Evolutionary conservation across 257 asterid genomes (phyloP), one percentile per base, ranked within the genome.

Genomic region (Orobanche coerulescens): DNA sequence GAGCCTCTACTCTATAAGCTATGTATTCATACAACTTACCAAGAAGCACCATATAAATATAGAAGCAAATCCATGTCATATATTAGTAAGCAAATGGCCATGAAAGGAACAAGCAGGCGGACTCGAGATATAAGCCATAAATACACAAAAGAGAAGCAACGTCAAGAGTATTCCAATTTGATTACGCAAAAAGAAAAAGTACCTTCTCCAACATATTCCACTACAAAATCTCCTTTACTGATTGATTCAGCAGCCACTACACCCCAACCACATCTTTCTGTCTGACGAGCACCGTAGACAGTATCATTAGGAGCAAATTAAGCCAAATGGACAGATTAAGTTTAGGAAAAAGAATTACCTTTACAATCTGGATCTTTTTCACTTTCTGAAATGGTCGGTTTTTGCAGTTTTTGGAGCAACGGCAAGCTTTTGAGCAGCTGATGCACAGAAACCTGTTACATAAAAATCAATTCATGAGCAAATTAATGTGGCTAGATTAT

Each of bases 161-260:
- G 34, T 44, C 59, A 25, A 69, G 57, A 65, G 36, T 37, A n/a
- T 34, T 43, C 52, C 61, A 5, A 31, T 63, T 30, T 44, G 57
- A 62, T 43, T 6, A 14, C 61, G 25, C n/a, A n/a, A n/a, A n/a
- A 43, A 14, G 34, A 69, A 67, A n/a, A 70, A 39, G 67, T 85
- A 88, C 98, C 98, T 88, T 92, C 98, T 66, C 98, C 98, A 16
- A 92, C 87, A 66, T 92, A 92, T 72, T 92, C 98, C 10, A 88
- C 77, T 36, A 92, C 71, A 73, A 92, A 92, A 26, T 86, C 95
- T 64, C 85, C 88, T 77, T 82, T 84, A 12, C 64, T 71, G 70
- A 92, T 75, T 66, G 85, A 52, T 71, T 92, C 98, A 71, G 87
- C 88, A 68, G 98, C 93, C 58, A 79, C 94, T 15, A 79, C 96